Conservation (phyloP, 2,329 filamentous ascomycete species). For the Exophiala xenobiotica region DNA sequence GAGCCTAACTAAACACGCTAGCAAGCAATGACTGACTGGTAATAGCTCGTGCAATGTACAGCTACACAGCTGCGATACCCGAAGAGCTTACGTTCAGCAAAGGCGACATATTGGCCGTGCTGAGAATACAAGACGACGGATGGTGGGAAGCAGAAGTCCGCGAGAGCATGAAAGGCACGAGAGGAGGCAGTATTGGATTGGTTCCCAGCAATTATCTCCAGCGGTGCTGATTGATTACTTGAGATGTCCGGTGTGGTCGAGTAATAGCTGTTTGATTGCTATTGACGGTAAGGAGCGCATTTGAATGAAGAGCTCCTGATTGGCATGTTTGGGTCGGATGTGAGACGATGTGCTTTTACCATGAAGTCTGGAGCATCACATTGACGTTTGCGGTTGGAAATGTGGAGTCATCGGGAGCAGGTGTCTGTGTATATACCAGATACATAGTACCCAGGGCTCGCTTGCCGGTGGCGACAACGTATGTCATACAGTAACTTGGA, state of each 20-base stretch:
- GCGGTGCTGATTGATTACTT: slow-evolving; percentile 47
- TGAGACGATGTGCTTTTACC: background rate
- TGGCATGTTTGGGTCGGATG: too few relatives aligned
- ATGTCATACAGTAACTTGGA: too few relatives aligned
- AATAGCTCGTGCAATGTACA: slow-evolving; percentile 88
- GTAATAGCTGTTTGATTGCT: background rate
- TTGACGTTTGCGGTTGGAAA: too few relatives aligned
- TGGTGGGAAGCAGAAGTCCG: slow-evolving; percentile 98
- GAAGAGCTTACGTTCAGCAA: slow-evolving; percentile 92
- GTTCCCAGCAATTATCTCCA: slow-evolving; percentile 69
- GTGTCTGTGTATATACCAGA: too few relatives aligned
- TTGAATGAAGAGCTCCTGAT: too few relatives aligned
- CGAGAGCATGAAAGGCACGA: slow-evolving; percentile 51
- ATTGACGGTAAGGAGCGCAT: too few relatives aligned
- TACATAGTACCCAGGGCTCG: too few relatives aligned
- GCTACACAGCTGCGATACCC: slow-evolving; percentile 90
- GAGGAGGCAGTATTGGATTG: slow-evolving; percentile 55
- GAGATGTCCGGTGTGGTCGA: background rate
- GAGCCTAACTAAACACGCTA: slow-evolving; percentile 48
- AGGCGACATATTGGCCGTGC: slow-evolving; percentile 83
- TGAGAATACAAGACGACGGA: slow-evolving; percentile 91
- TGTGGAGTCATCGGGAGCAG: too few relatives aligned
- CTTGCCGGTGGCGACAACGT: too few relatives aligned
- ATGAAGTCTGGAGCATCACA: too few relatives aligned
- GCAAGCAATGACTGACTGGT: slow-evolving; percentile 24